phyloP scores from a whole-genome alignment of 1,139 yeast species.

The Entelexis sorbosivorans region DNA sequence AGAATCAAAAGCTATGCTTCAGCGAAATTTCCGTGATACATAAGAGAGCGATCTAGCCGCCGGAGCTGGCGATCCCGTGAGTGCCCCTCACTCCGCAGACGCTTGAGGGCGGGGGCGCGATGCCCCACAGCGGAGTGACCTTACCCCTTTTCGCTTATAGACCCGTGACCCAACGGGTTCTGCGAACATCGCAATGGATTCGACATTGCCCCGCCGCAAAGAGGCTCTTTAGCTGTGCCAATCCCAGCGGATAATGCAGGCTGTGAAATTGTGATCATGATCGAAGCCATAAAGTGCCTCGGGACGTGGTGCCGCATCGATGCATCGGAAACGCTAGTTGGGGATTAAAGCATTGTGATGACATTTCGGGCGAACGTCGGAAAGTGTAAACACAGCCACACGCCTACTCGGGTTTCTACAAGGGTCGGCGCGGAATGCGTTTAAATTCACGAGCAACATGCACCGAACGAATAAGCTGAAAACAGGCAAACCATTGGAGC shows the following conservation, averaged over 20 bases:
- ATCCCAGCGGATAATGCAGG: not conserved
- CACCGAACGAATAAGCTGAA: too few relatives aligned
- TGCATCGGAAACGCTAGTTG: not conserved
- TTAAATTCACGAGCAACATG: too few relatives aligned
- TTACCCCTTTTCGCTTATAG: not conserved
- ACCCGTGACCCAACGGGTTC: not conserved
- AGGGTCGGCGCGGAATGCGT: not conserved
- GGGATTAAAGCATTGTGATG: not conserved
- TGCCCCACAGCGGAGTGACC: not conserved
- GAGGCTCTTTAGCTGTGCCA: not conserved
- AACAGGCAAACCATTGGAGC: too few relatives aligned
- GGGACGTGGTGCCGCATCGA: not conserved
- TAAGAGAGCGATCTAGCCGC: not conserved
- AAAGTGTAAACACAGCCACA: not conserved
- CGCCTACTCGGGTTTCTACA: not conserved
- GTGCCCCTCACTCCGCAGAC: conserved; percentile 3
- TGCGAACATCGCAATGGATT: too few relatives aligned
- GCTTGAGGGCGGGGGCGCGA: not conserved
- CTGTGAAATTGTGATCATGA: not conserved
- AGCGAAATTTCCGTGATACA: not conserved
- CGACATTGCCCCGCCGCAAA: too few relatives aligned
- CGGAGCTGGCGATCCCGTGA: not conserved
- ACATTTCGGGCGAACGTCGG: conserved; percentile 3
- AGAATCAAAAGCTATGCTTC: not conserved
- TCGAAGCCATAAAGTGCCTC: not conserved